Evolutionary conservation across 176 grass and related monocot genomes (phyloP).

Genomic region (Alopecurus myosuroides): DNA sequence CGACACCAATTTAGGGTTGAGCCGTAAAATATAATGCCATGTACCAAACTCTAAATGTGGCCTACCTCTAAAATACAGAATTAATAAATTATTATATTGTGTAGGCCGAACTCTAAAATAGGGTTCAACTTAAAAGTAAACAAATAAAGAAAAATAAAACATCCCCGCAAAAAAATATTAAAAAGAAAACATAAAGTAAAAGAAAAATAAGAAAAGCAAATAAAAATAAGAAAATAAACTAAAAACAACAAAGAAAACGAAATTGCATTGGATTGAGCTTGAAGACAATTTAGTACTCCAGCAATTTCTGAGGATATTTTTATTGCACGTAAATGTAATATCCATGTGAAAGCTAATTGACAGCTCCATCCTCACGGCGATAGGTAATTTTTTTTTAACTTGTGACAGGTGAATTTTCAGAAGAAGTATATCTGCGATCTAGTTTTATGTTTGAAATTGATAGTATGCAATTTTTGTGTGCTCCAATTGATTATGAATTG

Average conservation of each 20-base stretch:
- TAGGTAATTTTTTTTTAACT: neutral
- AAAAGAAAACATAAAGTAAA: neutral
- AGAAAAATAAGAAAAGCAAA: no score
- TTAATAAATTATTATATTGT: no score
- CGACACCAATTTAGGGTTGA: no score
- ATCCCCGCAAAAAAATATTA: no score
- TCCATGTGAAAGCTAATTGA: neutral
- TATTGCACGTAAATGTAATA: neutral
- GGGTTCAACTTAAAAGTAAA: no score
- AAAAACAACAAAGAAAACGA: neutral
- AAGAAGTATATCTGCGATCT: neutral
- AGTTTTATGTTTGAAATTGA: neutral
- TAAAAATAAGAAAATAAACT: neutral
- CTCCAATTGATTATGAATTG: neutral
- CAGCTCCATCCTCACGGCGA: neutral
- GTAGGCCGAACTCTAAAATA: no score
- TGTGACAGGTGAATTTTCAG: neutral
- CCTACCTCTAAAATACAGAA: no score
- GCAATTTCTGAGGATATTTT: neutral
- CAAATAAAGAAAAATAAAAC: no score
- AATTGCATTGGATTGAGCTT: neutral
- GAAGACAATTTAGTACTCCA: neutral
- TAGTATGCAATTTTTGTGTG: neutral
- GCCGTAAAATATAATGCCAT: no score
- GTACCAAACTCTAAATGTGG: no score